Evolutionary conservation across 2,329 filamentous ascomycete species (phyloP).

Genomic region (Aureobasidium subglaciale): DNA sequence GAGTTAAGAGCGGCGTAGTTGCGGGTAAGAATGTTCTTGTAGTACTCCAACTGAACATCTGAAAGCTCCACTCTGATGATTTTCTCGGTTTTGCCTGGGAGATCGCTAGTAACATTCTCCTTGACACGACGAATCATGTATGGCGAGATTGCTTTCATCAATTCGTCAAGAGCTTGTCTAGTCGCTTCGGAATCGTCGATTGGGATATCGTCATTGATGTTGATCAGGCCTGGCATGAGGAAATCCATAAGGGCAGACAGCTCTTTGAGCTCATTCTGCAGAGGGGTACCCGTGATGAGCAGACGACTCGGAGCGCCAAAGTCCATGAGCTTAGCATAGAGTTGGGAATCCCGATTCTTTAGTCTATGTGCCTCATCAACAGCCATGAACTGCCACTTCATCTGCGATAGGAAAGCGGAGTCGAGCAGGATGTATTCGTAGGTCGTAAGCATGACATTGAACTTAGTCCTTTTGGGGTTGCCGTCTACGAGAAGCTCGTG

Average conservation of each 20-base stretch:
- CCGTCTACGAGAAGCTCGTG: slow-evolving; percentile 82
- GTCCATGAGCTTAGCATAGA: slow-evolving; percentile 76
- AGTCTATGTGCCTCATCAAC: slow-evolving; percentile 95
- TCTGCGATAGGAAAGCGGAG: slow-evolving; percentile 71
- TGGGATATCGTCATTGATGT: slow-evolving; percentile 88
- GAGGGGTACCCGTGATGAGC: slow-evolving; percentile 92
- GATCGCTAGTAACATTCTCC: slow-evolving; percentile 91
- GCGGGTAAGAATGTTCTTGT: slow-evolving; percentile 95
- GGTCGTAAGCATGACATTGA: slow-evolving; percentile 94
- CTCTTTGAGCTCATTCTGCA: slow-evolving; percentile 94
- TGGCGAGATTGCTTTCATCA: slow-evolving; percentile 81
- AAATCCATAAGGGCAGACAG: slow-evolving; percentile 91
- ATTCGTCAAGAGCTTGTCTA: slow-evolving; percentile 75
- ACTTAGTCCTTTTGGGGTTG: slow-evolving; percentile 83
- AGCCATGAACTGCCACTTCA: slow-evolving; percentile 96
- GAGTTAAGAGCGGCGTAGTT: slow-evolving; percentile 94
- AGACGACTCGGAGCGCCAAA: slow-evolving; percentile 85
- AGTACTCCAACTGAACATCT: slow-evolving; percentile 94
- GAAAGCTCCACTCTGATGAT: slow-evolving; percentile 97
- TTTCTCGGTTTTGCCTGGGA: slow-evolving; percentile 96
- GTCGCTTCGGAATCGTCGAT: slow-evolving; percentile 66
- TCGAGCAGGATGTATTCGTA: slow-evolving; percentile 95
- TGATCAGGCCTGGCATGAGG: slow-evolving; percentile 86
- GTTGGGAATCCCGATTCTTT: slow-evolving; percentile 91
- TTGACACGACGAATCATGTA: slow-evolving; percentile 95